phyloP scores from a whole-genome alignment of 495 filamentous ascomycete species.

The Xylaria castorea region DNA sequence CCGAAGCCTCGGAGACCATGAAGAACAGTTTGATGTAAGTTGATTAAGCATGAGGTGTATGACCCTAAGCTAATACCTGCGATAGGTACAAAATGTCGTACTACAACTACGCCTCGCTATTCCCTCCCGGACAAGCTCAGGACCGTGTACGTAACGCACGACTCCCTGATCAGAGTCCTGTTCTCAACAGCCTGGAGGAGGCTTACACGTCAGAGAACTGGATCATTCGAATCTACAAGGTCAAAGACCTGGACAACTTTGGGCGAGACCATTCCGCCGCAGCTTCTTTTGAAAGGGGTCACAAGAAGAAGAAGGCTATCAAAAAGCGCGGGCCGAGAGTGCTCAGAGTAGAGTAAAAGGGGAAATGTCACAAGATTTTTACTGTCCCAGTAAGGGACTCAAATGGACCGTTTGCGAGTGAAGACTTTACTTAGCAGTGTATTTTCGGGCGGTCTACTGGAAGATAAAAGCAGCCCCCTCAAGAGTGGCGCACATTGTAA shows the following conservation, averaged over 20 bases:
- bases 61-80: conserved; percentile 44
- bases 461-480: conserved; percentile 20
- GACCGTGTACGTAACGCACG: conserved; percentile 86
- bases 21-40: conserved; percentile 97
- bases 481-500: conserved; percentile 22
- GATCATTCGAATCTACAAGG: conserved; percentile 99
- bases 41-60: neutral
- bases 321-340: conserved; percentile 82
- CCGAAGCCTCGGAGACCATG: conserved; percentile 95
- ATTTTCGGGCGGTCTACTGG: conserved; percentile 20
- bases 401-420: neutral
- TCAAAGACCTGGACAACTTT: conserved; percentile 97
- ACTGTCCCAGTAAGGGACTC: neutral
- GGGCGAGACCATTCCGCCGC: conserved; percentile 87
- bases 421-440: conserved; percentile 10
- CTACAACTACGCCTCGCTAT: conserved; percentile 94
- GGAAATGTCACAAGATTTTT: neutral
- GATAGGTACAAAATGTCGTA: conserved; percentile 99
- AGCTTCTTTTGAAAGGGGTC: conserved; percentile 86
- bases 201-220: conserved; percentile 99
- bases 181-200: conserved; percentile 89
- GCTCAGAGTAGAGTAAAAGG: conserved; percentile 79
- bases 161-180: conserved; percentile 84
- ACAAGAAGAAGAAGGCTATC: conserved; percentile 88
- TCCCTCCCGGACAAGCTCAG: conserved; percentile 87